These are phyloP conservation scores for Floccularia luteovirens DNA, from an alignment of 768 basidiomycete genomes.

Conservation along the genomic window DNA sequence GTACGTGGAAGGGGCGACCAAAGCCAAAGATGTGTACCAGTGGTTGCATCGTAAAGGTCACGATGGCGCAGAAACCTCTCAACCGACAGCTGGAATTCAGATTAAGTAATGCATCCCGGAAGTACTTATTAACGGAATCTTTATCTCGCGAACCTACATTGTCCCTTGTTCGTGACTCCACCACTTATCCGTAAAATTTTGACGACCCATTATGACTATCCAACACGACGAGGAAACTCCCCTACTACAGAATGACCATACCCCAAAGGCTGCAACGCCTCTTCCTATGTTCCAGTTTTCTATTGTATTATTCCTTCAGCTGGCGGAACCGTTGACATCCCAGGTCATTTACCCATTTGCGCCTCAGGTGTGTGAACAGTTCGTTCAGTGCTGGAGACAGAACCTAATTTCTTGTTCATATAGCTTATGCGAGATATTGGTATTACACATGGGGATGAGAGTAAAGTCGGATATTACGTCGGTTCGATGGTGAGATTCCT, in stretches of 20 bases:
- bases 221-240: conserved; percentile 58
- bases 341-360: conserved; percentile 75
- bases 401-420: not conserved
- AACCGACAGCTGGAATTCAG: too few species aligned
- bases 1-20: too few species aligned
- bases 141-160: too few species aligned
- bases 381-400: not conserved
- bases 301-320: conserved; percentile 65
- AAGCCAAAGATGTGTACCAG: too few species aligned
- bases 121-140: too few species aligned
- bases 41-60: too few species aligned
- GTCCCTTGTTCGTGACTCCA: too few species aligned
- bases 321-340: conserved; percentile 70
- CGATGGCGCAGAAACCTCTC: too few species aligned
- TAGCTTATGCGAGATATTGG: conserved; percentile 63
- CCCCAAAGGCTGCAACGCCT: conserved; percentile 41
- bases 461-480: conserved; percentile 69
- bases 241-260: too few species aligned
- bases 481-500: conserved; percentile 54
- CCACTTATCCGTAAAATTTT: too few species aligned
- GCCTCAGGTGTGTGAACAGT: conserved; percentile 51
- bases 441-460: conserved; percentile 63
- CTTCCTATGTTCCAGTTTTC: conserved; percentile 66
- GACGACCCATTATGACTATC: conserved; percentile 14
- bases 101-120: too few species aligned